These are phyloP conservation scores for Clarkia xantiana DNA, from an alignment of 345 rosid genomes.

Conservation along the genomic window DNA sequence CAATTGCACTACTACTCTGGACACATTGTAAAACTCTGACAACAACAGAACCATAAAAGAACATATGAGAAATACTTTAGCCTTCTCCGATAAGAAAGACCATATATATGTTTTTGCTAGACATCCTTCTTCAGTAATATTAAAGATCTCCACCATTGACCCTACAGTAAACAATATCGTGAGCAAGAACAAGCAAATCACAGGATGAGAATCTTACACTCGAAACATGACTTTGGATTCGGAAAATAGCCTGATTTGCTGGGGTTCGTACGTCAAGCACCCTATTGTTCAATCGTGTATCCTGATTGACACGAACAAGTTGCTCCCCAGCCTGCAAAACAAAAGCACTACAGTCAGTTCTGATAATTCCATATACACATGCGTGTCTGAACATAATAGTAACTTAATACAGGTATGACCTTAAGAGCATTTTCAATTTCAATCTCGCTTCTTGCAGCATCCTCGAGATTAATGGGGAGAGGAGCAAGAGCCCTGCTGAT, in stretches of 20 bases:
- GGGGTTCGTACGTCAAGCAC: slow-evolving; percentile 70
- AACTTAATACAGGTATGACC: slow-evolving; percentile 16
- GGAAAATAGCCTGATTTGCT: slow-evolving; percentile 74
- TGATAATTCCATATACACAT: background rate
- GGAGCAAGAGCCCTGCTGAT: slow-evolving; percentile 38
- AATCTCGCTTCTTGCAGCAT: slow-evolving; percentile 64
- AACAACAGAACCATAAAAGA: too few relatives aligned
- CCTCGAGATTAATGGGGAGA: slow-evolving; percentile 64
- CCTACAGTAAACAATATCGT: background rate
- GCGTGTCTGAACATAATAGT: background rate
- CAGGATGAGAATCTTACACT: slow-evolving; percentile 18
- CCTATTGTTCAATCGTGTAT: slow-evolving; percentile 60
- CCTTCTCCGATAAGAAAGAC: too few relatives aligned
- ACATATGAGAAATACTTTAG: too few relatives aligned
- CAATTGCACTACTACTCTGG: too few relatives aligned
- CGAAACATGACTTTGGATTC: slow-evolving; percentile 40
- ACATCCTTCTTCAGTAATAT: too few relatives aligned
- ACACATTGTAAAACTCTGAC: too few relatives aligned
- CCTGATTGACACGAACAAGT: slow-evolving; percentile 67
- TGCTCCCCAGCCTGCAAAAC: slow-evolving; percentile 36
- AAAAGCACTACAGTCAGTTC: slow-evolving; percentile 3
- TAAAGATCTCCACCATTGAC: background rate
- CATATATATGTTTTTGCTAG: too few relatives aligned
- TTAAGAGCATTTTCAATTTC: slow-evolving; percentile 55
- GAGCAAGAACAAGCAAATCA: background rate